Evolutionary conservation across 2,329 filamentous ascomycete species (phyloP), one percentile per base, ranked within the genome.

Genomic region (Ceratocystis cubensis): DNA sequence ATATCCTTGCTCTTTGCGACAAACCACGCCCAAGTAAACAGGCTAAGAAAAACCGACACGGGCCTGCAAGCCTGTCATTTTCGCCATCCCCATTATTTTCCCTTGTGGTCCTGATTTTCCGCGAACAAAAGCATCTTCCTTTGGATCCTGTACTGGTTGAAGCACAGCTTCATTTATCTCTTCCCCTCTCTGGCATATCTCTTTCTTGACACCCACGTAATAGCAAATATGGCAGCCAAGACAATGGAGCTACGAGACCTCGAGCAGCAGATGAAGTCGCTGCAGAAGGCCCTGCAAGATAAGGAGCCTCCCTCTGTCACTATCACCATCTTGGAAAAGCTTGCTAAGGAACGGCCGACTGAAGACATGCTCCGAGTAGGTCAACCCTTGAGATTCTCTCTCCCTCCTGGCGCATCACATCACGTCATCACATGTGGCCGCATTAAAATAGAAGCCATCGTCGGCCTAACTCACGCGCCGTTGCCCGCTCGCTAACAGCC

Each of bases 291-390:
- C 28, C 81, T 89, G 56, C 79, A 81, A 61, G 84, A 86, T 66
- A 89, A 89, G 73, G 89, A 96, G 72, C 85, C 91, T 3, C 74
- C 89, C 30, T 77, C 86, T 50, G 88, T 84, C 69, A 82, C 96
- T 63, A 79, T 95, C 66, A 80, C 82, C 64, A 81, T 97, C 69
- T 80, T 99, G 65, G 86, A 88, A 72, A 84, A 87, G 63, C 81
- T 97, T 48, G 89, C 93, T 77, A 86, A 87, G 72, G 88, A 89
- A 69, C 86, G 93, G 61, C 89, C 92, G 8, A 94, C 89, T 2
- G 94, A 99, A 77, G 91, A 96, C 71, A 83, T 96, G 71, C 80
- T 99, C 70, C 86, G 93, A 73, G 88, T 87, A 79, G 71, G 84
- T 79, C 28, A 7, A 17, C 13, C 56, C 48, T 53, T 15, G 5